Percentiles rank a stretch among this genome's conserved stretches.
phyloP scores from a whole-genome alignment of 371 early-diverging fungal species.

The Mortierella sp. region DNA sequence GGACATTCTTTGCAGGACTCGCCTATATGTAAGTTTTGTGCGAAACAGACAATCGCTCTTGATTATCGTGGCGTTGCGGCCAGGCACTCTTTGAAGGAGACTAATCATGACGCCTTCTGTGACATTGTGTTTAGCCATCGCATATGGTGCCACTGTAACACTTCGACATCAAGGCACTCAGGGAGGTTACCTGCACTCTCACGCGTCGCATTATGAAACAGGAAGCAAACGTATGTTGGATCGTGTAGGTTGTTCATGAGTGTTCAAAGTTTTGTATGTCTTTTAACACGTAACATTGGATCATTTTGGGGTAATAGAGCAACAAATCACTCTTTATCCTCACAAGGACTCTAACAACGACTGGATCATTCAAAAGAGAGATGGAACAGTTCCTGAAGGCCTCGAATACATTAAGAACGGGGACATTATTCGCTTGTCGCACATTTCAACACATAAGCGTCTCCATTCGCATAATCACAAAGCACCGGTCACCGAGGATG shows the following conservation, averaged over 20 bases:
- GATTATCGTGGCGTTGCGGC: too few species aligned
- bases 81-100: too few species aligned
- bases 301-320: slow-evolving; percentile 61
- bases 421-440: slow-evolving; percentile 81
- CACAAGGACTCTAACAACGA: slow-evolving; percentile 87
- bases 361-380: slow-evolving; percentile 76
- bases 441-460: slow-evolving; percentile 72
- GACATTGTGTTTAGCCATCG: slow-evolving; percentile 66
- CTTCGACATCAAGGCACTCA: slow-evolving; percentile 77
- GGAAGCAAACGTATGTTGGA: slow-evolving; percentile 74
- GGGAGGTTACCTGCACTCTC: slow-evolving; percentile 90
- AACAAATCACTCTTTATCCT: slow-evolving; percentile 93
- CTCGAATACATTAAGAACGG: slow-evolving; percentile 64
- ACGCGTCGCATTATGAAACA: slow-evolving; percentile 77
- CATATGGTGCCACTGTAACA: slow-evolving; percentile 80
- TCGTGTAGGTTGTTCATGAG: not conserved
- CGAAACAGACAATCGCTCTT: too few species aligned
- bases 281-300: not conserved
- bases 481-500: slow-evolving; percentile 84
- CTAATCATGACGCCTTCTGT: too few species aligned
- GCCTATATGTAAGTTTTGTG: slow-evolving; percentile 42
- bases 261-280: too few species aligned
- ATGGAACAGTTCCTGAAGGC: slow-evolving; percentile 55
- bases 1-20: slow-evolving; percentile 43
- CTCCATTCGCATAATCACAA: slow-evolving; percentile 91